Evolutionary conservation across 257 asterid genomes (phyloP).

Genomic region (Nicotiana tomentosiformis): DNA sequence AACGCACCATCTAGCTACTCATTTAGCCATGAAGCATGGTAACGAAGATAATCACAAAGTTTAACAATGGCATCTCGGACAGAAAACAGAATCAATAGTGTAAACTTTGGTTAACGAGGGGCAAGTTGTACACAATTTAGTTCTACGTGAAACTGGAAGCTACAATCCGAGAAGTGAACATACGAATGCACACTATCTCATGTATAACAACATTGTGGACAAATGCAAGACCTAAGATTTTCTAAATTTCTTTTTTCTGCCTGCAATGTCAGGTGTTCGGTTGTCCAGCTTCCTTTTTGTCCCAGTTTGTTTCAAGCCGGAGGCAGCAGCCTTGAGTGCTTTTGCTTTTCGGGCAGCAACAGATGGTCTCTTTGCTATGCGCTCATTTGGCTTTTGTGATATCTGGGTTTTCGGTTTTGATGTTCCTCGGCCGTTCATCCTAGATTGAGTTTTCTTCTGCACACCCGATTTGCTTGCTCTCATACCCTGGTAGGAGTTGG

Average conservation of each 20-base stretch:
- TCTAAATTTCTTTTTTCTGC: slow-evolving; percentile 63
- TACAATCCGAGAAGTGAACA: background rate
- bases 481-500: slow-evolving; percentile 70
- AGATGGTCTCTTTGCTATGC: slow-evolving; percentile 59
- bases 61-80: no score
- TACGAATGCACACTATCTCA: background rate
- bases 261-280: slow-evolving; percentile 49
- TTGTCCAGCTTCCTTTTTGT: slow-evolving; percentile 53
- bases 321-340: slow-evolving; percentile 29
- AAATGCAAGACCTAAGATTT: slow-evolving; percentile 28
- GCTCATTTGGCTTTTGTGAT: slow-evolving; percentile 19
- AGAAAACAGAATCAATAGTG: background rate
- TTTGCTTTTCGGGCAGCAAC: slow-evolving; percentile 82
- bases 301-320: slow-evolving; percentile 39
- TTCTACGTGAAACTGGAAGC: background rate
- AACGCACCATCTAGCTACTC: background rate
- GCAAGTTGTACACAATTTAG: background rate
- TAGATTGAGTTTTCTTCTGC: slow-evolving; percentile 46
- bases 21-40: background rate
- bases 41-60: background rate
- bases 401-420: slow-evolving; percentile 19
- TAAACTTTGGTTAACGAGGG: background rate
- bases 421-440: slow-evolving; percentile 16
- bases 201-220: background rate
- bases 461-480: slow-evolving; percentile 69